Base-by-base conservation (phyloP, 2,329 filamentous ascomycete genomes). In the Fusarium avenaceum region DNA sequence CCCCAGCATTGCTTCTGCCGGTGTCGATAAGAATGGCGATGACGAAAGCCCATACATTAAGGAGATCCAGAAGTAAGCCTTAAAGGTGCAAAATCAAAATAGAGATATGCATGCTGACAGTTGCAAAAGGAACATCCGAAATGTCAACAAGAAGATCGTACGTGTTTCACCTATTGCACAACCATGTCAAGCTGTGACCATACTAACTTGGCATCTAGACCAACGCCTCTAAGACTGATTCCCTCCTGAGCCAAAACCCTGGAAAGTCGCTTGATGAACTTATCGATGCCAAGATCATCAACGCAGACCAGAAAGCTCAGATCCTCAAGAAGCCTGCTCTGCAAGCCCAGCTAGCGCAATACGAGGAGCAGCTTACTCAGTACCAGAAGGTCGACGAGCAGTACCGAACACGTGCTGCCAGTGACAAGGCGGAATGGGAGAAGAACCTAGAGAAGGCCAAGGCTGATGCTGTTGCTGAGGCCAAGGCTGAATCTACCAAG, bases 121-220 rank as follows among this genome's bases (percentile, higher is more conserved):
- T 14, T 10, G 15, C 13, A 7, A 24, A 71, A 97, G 94, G 86
- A 93, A 89, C 80, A 92, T 97, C 74, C 94, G 95, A 76, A 97
- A 96, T 80, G 83, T 96, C 76, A 92, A 90, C 84, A 98, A 97
- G 87, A 97, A 97, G 83, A 90, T 98, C 75, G 93, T 97, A 82
- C 83, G 92, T 84, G 56, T n/a, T 48, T 33, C 44, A 13, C 35
- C 40, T 30, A 38, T 30, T 32, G 14, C 30, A 20, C 44, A 44
- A 44, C 60, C 54, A 46, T 46, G 22, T 60, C 42, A 51, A 22
- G 38, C 54, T 30, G 48, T 51, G 30, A 47, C 64, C 52, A 63
- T 70, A 47, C 70, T 73, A 67, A 73, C 60, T 43, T 26, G 26
- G 22, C 35, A 26, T 39, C 14, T 64, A 93, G 90, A 84, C 86